Evolutionary conservation across 352 stramenopile species (phyloP).

Genomic region (Phytophthora citrophthora): DNA sequence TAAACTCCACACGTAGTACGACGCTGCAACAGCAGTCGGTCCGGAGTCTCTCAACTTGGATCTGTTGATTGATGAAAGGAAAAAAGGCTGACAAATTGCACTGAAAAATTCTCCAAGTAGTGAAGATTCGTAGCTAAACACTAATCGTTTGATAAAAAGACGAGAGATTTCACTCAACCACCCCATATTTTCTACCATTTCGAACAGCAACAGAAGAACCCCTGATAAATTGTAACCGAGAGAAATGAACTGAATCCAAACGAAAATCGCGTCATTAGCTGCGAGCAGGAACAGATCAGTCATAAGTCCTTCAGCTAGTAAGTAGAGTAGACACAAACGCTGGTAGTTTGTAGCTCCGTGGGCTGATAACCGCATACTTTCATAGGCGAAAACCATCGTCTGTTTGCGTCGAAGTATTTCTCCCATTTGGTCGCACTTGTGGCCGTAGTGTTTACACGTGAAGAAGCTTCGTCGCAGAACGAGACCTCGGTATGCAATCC

Average conservation of each 20-base stretch:
- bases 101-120: background rate
- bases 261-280: background rate
- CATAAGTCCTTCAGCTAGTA: background rate
- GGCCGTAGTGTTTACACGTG: background rate
- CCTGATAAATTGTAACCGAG: background rate
- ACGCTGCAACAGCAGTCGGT: background rate
- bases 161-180: background rate
- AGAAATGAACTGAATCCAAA: background rate
- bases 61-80: background rate
- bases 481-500: background rate
- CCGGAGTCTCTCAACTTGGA: background rate
- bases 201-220: background rate
- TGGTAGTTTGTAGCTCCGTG: background rate
- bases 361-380: background rate
- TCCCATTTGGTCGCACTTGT: background rate
- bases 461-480: background rate
- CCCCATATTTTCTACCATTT: constrained; percentile 1
- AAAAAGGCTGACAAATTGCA: background rate
- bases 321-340: background rate
- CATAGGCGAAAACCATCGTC: background rate
- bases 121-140: constrained; percentile 1
- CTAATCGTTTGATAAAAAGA: background rate
- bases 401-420: background rate
- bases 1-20: background rate
- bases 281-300: background rate